These are phyloP conservation scores for Arthroderma sp. DNA, from an alignment of 2,329 filamentous ascomycete species.

Conservation along the genomic window DNA sequence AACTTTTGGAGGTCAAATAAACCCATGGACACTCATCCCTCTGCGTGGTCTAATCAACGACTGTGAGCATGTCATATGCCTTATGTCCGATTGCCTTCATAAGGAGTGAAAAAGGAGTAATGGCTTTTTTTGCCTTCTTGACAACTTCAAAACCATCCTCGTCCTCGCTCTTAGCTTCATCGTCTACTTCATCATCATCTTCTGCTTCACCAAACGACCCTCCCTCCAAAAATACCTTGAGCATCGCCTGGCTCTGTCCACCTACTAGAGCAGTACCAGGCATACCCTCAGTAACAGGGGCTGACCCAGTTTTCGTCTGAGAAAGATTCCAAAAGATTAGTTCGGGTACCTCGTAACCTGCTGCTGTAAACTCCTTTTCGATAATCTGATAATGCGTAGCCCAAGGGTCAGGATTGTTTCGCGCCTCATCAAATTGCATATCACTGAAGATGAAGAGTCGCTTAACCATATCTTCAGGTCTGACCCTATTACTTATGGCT, in stretches of 20 bases:
- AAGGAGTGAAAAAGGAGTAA: conserved; percentile 26
- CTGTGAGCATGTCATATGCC: conserved; percentile 44
- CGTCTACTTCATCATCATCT: conserved; percentile 19
- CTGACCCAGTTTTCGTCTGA: neutral
- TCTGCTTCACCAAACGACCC: conserved; percentile 28
- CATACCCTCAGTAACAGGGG: conserved; percentile 11
- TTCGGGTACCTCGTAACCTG: conserved; percentile 48
- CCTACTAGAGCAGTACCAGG: conserved; percentile 12
- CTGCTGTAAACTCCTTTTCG: conserved; percentile 33
- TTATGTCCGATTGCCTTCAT: conserved; percentile 43
- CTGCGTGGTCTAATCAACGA: conserved; percentile 38
- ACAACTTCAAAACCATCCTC: conserved; percentile 10
- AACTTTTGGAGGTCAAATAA: no score
- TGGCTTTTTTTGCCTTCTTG: conserved; percentile 25
- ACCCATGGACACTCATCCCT: neutral
- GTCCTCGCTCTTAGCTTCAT: conserved; percentile 16
- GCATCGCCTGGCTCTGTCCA: conserved; percentile 36
- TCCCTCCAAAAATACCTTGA: conserved; percentile 46
- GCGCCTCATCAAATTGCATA: conserved; percentile 46
- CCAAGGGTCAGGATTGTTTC: conserved; percentile 23
- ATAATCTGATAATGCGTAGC: conserved; percentile 41
- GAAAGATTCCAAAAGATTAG: conserved; percentile 30
- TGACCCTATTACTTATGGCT: conserved; percentile 40
- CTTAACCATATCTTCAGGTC: conserved; percentile 49
- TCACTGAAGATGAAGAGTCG: conserved; percentile 50